Evolutionary conservation across 257 asterid genomes (phyloP), one percentile per base, ranked within the genome.

Genomic region (Orobanche coerulescens): DNA sequence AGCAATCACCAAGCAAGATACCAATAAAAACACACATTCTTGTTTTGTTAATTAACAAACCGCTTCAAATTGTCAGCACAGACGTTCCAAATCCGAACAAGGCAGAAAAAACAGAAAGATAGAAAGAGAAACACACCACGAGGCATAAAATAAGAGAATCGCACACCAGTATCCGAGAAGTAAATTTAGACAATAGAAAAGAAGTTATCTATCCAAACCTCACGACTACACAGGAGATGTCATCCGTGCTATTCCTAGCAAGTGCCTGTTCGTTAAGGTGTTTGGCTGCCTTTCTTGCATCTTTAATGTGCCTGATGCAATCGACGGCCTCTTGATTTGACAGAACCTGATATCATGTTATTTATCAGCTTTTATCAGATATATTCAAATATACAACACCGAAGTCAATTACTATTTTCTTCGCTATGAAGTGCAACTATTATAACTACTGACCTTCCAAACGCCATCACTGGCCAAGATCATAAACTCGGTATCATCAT

Each of bases 401-500:
- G 44, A 39, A 16, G 16, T 12, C 13, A 12, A 13, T 39, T 34
- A n/a, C n/a, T n/a, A n/a, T n/a, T n/a, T n/a, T n/a, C n/a, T n/a
- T n/a, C n/a, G n/a, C n/a, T n/a, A 11, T 39, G 33, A 43, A 64
- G 56, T 25, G 43, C 19, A 42, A 28, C 31, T 24, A 14, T 23
- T 4, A 23, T 14, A 61, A 49, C 28, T 7, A 48, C 82, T 56
- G 23, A 88, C 98, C 94, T 81, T 84, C 98, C 98, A 92, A 24
- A 92, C 73, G 34, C 98, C 98, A 53, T 92, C 98, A 70, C 98
- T 92, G 15, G 98, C 98, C 77, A 92, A 64, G 54, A 92, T 81
- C 22, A 82, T 68, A 57, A 84, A 81, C 13, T 92, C 97, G 2
- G 95, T 78, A 12, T 71, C 76, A 22, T 86, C 95, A 15, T 86